Base-by-base conservation (phyloP, 2,329 filamentous ascomycete species). In the Sarocladium kiliense region DNA sequence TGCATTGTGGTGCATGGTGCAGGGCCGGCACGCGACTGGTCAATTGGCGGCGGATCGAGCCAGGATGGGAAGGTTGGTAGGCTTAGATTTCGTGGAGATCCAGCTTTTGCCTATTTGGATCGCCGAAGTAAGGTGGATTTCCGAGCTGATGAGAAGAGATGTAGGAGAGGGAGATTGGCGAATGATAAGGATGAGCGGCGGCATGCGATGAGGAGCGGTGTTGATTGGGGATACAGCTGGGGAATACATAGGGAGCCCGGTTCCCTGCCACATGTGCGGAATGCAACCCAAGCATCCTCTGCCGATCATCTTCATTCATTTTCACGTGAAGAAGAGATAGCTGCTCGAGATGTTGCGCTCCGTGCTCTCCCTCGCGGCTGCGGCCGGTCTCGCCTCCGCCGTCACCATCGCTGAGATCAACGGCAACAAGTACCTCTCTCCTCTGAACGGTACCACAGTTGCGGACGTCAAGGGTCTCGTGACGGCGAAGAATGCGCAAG, bases 381-480 rank as follows among this genome's bases (percentile, higher is more conserved):
- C 63, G 42, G 63, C 64, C 53, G 56, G 64, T 60, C 58, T 63
- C 36, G 68, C 58, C 42, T 63, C 68, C 37, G 74, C 75, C 44
- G 60, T 78, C 55, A 77, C 77, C 56, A 83, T 85, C 61, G 73
- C 76, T 57, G 73, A 85, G 62, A 87, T 89, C 75, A 89, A 87
- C 61, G 85, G 86, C 60, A 76, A 82, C 63, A 76, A 69, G 21
- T 89, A 81, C 68, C 66, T 87, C 49, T 89, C 86, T 16, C 78
- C 84, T 0, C 80, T 81, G 65, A 73, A 73, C 9, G 79, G 79
- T 50, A 70, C 83, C 64, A 70, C 69, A 6, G 80, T 88, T 53
- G 77, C 75, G 21, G 79, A 79, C 56, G 75, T 89, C 55, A 77
- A 77, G 32, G 86, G 86, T 36, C 70, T 88, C 11, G 77, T 89